These are phyloP conservation scores for Lipomyces kockii DNA, from an alignment of 805 yeast genomes.

Conservation along the genomic window DNA sequence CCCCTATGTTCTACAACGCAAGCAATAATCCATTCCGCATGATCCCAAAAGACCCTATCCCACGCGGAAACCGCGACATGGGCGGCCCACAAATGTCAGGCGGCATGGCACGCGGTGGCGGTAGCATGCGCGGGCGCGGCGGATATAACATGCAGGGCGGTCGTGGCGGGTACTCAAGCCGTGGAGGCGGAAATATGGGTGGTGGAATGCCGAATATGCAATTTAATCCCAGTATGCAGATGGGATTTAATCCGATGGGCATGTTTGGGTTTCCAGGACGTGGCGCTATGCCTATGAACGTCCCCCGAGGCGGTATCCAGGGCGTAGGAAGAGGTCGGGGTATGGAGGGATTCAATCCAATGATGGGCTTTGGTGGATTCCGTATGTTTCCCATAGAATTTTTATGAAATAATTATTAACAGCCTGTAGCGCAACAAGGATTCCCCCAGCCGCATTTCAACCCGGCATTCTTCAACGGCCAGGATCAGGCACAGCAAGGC, in stretches of 20 bases:
- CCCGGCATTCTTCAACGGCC: conserved; percentile 35
- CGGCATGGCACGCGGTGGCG: conserved; percentile 9
- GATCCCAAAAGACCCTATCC: conserved; percentile 34
- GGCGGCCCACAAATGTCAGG: conserved; percentile 19
- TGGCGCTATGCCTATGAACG: conserved; percentile 32
- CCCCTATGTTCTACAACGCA: conserved; percentile 20
- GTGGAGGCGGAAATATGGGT: conserved; percentile 12
- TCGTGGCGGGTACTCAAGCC: conserved; percentile 2
- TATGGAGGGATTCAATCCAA: conserved; percentile 29
- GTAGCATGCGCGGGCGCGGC: conserved; percentile 18
- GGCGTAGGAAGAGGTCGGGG: conserved; percentile 28
- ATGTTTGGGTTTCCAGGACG: conserved; percentile 33
- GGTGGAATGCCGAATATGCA: conserved; percentile 8
- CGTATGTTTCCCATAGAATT: conserved; percentile 17
- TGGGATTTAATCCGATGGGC: conserved; percentile 32
- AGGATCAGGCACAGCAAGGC: conserved; percentile 30
- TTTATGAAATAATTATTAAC: not conserved
- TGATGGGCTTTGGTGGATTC: conserved; percentile 28
- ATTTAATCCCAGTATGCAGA: conserved; percentile 8
- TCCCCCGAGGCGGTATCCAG: conserved; percentile 22
- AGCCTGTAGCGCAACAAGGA: conserved; percentile 25
- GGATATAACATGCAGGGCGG: conserved; percentile 3
- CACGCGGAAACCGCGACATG: conserved; percentile 25
- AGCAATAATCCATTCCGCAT: conserved; percentile 34
- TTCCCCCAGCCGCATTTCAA: conserved; percentile 36